Evolutionary conservation across 2,329 filamentous ascomycete species (phyloP).

Genomic region (Colletotrichum lindemuthianum): DNA sequence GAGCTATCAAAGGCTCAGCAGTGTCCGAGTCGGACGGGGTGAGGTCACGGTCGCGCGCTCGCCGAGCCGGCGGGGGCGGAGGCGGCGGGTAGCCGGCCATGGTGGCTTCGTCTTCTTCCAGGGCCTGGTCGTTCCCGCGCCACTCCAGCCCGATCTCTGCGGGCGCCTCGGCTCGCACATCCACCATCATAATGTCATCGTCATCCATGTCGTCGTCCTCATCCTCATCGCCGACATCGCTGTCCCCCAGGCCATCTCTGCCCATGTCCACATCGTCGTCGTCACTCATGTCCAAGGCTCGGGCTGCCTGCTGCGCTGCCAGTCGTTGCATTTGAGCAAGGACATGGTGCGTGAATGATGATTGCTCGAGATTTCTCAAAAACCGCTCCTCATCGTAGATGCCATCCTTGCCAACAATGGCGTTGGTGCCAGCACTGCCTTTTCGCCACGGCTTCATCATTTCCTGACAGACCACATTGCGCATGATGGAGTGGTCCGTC

Average conservation of each 20-base stretch:
- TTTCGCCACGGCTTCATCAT: slow-evolving; percentile 87
- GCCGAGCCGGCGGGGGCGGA: slow-evolving; percentile 63
- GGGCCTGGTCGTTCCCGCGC: slow-evolving; percentile 69
- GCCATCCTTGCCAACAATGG: slow-evolving; percentile 78
- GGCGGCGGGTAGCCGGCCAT: slow-evolving; percentile 77
- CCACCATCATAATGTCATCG: slow-evolving; percentile 68
- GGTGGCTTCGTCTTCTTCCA: slow-evolving; percentile 81
- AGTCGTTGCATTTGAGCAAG: slow-evolving; percentile 43
- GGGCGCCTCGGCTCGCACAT: slow-evolving; percentile 56
- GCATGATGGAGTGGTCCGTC: slow-evolving; percentile 79
- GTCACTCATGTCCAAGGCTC: slow-evolving; percentile 51
- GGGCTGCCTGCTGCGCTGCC: slow-evolving; percentile 41
- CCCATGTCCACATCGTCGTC: slow-evolving; percentile 44
- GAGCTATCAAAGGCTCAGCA: slow-evolving; percentile 72
- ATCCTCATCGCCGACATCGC: slow-evolving; percentile 41
- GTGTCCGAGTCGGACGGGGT: slow-evolving; percentile 80
- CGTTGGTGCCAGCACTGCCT: slow-evolving; percentile 85
- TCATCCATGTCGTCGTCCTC: slow-evolving; percentile 60
- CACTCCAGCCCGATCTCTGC: slow-evolving; percentile 61
- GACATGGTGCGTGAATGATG: slow-evolving; percentile 49
- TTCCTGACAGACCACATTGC: slow-evolving; percentile 88
- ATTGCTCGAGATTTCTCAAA: slow-evolving; percentile 55
- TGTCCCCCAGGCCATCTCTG: slow-evolving; percentile 35
- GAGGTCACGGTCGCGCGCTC: slow-evolving; percentile 64
- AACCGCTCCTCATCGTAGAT: slow-evolving; percentile 83